Evolutionary conservation across 1,139 yeast species (phyloP).

Genomic region (Yamadazyma oceani): DNA sequence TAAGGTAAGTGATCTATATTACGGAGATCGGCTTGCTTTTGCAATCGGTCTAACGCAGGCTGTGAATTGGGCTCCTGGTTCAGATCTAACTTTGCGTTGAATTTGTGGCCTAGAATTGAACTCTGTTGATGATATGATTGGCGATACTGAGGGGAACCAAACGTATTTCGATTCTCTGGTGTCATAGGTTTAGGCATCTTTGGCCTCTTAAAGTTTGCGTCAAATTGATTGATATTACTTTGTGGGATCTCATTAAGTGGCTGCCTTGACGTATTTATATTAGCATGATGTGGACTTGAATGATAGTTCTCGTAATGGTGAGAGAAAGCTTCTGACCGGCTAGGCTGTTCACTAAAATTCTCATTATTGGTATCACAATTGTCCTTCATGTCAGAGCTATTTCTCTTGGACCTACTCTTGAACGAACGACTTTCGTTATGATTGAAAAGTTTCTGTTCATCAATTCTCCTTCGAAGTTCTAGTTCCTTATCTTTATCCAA

Average conservation of each 20-base stretch:
- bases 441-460: constrained; percentile 24
- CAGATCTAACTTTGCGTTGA: too few relatives aligned
- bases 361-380: not conserved
- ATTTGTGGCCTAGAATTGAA: not conserved
- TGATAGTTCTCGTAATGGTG: constrained; percentile 1
- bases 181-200: constrained; percentile 16
- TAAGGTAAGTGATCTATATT: too few relatives aligned
- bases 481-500: constrained; percentile 22
- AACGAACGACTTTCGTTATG: constrained; percentile 10
- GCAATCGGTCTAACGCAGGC: too few relatives aligned
- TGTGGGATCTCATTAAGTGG: constrained; percentile 21
- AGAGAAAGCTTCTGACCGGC: too few relatives aligned
- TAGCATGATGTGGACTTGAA: constrained; percentile 1
- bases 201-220: constrained; percentile 27
- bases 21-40: not conserved
- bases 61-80: too few relatives aligned
- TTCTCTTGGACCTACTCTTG: constrained; percentile 3
- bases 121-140: not conserved
- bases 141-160: not conserved
- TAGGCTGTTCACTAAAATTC: not conserved
- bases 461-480: constrained; percentile 28
- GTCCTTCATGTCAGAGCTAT: constrained; percentile 1
- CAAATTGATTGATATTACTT: constrained; percentile 13
- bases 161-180: not conserved
- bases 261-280: constrained; percentile 4